These are phyloP conservation scores for Neurospora sp. DNA, from an alignment of 495 filamentous ascomycete species.

Conservation along the genomic window DNA sequence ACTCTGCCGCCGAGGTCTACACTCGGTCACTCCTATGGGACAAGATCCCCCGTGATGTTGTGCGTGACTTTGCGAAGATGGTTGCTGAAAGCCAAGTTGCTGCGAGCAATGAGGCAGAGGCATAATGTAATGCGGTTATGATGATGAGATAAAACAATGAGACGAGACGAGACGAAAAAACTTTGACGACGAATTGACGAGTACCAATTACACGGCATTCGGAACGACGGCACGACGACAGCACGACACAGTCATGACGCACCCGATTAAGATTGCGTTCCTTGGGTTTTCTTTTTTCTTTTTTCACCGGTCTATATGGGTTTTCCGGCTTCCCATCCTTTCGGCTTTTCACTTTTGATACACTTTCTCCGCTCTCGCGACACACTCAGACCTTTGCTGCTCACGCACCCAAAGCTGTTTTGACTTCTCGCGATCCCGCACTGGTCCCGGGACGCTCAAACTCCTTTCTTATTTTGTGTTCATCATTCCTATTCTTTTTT, in stretches of 20 bases:
- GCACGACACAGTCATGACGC: not conserved
- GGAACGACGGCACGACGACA: not conserved
- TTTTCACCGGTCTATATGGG: conserved; percentile 12
- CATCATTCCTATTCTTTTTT: conserved; percentile 9
- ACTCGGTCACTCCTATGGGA: conserved; percentile 91
- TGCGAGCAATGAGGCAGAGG: conserved; percentile 25
- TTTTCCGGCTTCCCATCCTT: conserved; percentile 7
- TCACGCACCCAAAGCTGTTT: conserved; percentile 27
- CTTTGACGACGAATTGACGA: not conserved
- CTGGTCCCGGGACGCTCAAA: conserved; percentile 8
- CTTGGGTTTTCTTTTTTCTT: conserved; percentile 20
- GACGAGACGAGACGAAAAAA: conserved; percentile 1
- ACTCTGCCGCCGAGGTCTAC: conserved; percentile 75
- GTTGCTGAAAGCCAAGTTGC: conserved; percentile 48
- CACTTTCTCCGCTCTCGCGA: conserved; percentile 28
- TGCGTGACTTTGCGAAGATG: conserved; percentile 85
- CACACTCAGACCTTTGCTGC: conserved; percentile 25
- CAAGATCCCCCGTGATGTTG: conserved; percentile 81
- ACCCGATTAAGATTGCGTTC: not conserved
- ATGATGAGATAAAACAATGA: conserved; percentile 2
- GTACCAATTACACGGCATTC: not conserved
- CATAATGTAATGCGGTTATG: conserved; percentile 17
- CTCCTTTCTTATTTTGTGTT: conserved; percentile 14
- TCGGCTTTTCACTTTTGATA: conserved; percentile 9
- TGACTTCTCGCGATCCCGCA: conserved; percentile 12